phyloP scores from a whole-genome alignment of 352 stramenopile species.

The Phytopythium ostracodes region DNA sequence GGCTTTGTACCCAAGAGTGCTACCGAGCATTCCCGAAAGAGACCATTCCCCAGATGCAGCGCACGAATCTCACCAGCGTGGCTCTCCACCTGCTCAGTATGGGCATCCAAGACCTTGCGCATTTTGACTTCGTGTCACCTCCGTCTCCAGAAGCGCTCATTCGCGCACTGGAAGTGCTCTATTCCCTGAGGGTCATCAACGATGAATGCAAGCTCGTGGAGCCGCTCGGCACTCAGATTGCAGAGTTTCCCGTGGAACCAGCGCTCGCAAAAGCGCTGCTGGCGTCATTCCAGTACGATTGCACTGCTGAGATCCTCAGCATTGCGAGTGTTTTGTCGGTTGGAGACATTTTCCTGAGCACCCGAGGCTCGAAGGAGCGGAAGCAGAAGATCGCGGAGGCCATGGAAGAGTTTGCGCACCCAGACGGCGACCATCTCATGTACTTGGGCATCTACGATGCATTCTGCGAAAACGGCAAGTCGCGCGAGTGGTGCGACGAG shows the following conservation, averaged over 20 bases:
- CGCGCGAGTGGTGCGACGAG: conserved; percentile 71
- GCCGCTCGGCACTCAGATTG: conserved; percentile 92
- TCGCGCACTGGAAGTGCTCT: conserved; percentile 65
- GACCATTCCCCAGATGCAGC: conserved; percentile 81
- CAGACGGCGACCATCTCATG: conserved; percentile 67
- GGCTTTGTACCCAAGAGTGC: conserved; percentile 57
- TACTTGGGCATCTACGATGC: conserved; percentile 68
- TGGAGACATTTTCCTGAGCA: conserved; percentile 70
- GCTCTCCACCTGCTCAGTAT: conserved; percentile 75
- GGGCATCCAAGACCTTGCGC: conserved; percentile 81
- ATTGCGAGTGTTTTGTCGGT: conserved; percentile 96
- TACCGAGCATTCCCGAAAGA: conserved; percentile 50
- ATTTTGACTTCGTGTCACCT: conserved; percentile 82
- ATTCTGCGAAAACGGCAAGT: conserved; percentile 63
- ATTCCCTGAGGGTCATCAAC: conserved; percentile 63
- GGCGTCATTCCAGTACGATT: conserved; percentile 65
- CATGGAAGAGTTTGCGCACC: conserved; percentile 64
- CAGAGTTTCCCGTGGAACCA: conserved; percentile 96
- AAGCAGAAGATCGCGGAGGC: conserved; percentile 59
- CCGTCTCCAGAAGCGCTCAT: conserved; percentile 69
- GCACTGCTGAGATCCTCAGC: conserved; percentile 92
- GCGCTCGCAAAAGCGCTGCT: conserved; percentile 70
- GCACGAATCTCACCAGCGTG: conserved; percentile 69
- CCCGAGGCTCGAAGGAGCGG: conserved; percentile 59
- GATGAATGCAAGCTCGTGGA: conserved; percentile 55